Base-by-base conservation (phyloP, 176 grass and related monocot genomes). In the Pontederia crassipes region DNA sequence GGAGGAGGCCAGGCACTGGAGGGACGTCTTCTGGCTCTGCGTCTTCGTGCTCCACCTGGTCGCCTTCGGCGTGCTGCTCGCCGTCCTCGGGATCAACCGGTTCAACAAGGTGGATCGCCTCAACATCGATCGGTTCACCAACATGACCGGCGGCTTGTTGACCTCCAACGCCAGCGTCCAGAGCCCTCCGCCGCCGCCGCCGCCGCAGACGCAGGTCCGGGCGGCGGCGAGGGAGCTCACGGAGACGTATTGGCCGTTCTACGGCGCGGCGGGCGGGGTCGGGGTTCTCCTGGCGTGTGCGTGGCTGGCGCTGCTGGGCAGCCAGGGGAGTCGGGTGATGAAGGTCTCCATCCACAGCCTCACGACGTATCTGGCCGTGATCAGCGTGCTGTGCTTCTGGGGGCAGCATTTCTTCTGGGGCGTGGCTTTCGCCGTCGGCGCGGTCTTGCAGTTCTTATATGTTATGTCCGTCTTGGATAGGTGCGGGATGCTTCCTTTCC, bases 301-400 rank as follows among this genome's bases (percentile, higher is more conserved):
- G 17, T 92, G 93, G 93, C 76, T 97, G 12, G 75, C 79, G 14
- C 68, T 82, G 14, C 55, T 82, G 52, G 81, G 87, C 70, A 60
- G 69, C 54, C 14, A 80, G 64, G 17, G 76, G 46, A 65, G 57
- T 52, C 73, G 79, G 40, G 68, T 92, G 67, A 97, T 97, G 87
- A 69, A 81, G 45, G 80, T 81, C 17, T 83, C 87, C 16, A 81
- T 92, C 18, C 93, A 97, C 70, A 77, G 84, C 61, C 84, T 97
- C 13, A 97, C 93, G 4, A 89, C 87, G 0, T 97, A 97, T 67
- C 88, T 97, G 45, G 87, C 93, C 11, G 83, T 97, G 32, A 76
- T 91, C 50, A 88, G 93, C 53, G 87, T 97, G 4, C 69, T 91
- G 16, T 97, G 93, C 82, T 97, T 97, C 79, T 97, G 93, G 93